Percentiles rank a stretch among this genome's conserved stretches.
Conservation (phyloP, 192 early-diverging fungal species). For the Umbelopsis sp. region DNA sequence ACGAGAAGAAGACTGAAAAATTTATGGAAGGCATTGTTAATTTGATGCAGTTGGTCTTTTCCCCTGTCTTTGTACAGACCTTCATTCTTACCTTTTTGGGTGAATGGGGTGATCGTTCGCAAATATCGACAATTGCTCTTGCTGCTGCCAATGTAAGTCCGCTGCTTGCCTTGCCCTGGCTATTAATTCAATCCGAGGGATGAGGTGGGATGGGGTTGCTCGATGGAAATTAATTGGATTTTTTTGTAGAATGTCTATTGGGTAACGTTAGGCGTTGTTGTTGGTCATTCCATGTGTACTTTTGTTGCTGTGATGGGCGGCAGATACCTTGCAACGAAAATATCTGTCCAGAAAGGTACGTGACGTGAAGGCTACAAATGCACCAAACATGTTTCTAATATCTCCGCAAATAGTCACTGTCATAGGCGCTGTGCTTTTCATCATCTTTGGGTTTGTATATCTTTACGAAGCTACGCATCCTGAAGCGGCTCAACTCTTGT, state of each 20-base stretch:
- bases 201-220: no score
- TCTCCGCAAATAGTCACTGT: constrained; percentile 65
- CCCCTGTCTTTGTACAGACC: constrained; percentile 93
- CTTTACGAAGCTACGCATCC: constrained; percentile 57
- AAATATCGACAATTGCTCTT: constrained; percentile 95
- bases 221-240: neutral
- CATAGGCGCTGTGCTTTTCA: constrained; percentile 84
- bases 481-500: constrained; percentile 14
- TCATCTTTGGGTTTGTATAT: constrained; percentile 80
- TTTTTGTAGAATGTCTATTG: constrained; percentile 77
- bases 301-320: constrained; percentile 94
- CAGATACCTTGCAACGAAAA: constrained; percentile 79
- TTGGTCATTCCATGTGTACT: constrained; percentile 93
- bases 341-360: constrained; percentile 83
- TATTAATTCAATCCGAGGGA: neutral
- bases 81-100: constrained; percentile 97
- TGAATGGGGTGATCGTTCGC: constrained; percentile 98
- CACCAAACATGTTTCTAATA: constrained; percentile 17
- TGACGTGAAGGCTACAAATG: neutral
- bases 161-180: neutral
- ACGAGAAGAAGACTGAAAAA: constrained; percentile 37
- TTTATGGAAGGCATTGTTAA: constrained; percentile 63
- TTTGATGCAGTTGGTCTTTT: constrained; percentile 76
- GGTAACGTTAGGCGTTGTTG: constrained; percentile 85
- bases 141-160: constrained; percentile 81